A percentile compares a stretch with the other conserved stretches of the same genome.
phyloP scores from a whole-genome alignment of 306 rosid species.

The Vicia faba region DNA sequence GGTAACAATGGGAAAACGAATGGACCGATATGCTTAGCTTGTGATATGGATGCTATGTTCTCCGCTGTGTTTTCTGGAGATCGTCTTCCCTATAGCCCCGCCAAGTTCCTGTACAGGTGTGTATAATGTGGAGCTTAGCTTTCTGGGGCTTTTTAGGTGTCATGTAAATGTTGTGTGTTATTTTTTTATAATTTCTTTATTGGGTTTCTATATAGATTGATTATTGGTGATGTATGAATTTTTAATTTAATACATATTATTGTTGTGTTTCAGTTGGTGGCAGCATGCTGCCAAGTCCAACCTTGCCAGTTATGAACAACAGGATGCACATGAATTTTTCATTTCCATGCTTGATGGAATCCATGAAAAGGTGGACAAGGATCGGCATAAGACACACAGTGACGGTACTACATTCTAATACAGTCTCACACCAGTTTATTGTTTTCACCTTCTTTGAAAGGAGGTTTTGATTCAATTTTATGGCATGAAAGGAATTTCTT shows the following conservation, averaged over 20 bases:
- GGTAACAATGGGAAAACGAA: slow-evolving; percentile 42
- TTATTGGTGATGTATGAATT: slow-evolving; percentile 1
- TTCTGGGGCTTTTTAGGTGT: background rate
- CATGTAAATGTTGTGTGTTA: background rate
- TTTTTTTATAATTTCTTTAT: background rate
- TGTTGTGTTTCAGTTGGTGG: slow-evolving; percentile 82
- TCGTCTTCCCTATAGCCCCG: slow-evolving; percentile 87
- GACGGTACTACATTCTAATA: slow-evolving; percentile 60
- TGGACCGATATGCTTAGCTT: slow-evolving; percentile 70
- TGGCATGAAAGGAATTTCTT: background rate
- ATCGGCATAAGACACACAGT: slow-evolving; percentile 62
- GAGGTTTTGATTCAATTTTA: slow-evolving; percentile 14
- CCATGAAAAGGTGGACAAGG: slow-evolving; percentile 86
- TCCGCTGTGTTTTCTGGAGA: slow-evolving; percentile 81
- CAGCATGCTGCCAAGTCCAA: slow-evolving; percentile 75
- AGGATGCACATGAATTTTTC: slow-evolving; percentile 98
- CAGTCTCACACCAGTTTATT: slow-evolving; percentile 16
- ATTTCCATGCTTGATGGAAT: slow-evolving; percentile 96
- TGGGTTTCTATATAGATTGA: background rate
- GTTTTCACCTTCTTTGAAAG: slow-evolving; percentile 9
- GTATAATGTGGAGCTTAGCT: background rate
- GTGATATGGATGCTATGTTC: slow-evolving; percentile 82
- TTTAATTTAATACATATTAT: background rate
- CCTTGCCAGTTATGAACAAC: slow-evolving; percentile 95
- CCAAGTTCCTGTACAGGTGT: slow-evolving; percentile 87